Base-by-base conservation (phyloP, 2,329 filamentous ascomycete species). In the Neopestalotiopsis sp. region DNA sequence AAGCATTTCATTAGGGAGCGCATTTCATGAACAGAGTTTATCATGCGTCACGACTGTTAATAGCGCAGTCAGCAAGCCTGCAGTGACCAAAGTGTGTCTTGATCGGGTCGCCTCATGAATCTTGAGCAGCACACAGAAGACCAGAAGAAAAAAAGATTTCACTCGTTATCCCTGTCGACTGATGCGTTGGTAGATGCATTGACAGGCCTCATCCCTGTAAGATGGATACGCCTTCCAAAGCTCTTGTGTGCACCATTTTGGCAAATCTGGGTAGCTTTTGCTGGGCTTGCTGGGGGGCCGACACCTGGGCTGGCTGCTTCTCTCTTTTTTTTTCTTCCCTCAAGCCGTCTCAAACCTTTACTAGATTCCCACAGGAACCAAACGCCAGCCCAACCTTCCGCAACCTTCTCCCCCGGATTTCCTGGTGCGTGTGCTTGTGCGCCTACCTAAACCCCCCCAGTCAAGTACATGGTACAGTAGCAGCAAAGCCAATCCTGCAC, bases 331-430 rank as follows among this genome's bases (percentile, higher is more conserved):
- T 61, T 20, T 13, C 32, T 20, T 40, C 34, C 34, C 59, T 38
- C 59, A 32, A 62, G 59, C 59, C 32, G 59, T 62, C 59, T 62
- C 59, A 62, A 62, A 62, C 59, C 59, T 62, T 62, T 62, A 17
- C 17, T 20, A 17, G 45, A 38, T 38, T 38, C 45, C 59, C 59
- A 34, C 59, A 62, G 59, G 59, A 62, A 62, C 59, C 28, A 30
- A 52, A 52, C 57, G 57, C 61, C 34, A 62, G 38, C 59, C 59
- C 57, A 60, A 60, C 57, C 57, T 60, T 62, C 34, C 34, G 34
- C 45, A 52, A 52, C 45, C 45, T 52, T 40, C 32, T 62, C 38
- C 61, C 61, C 61, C 61, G 61, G 61, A 64, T 64, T 64, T 64
- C 61, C 61, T 7, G 30, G 57, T 24, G 57, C 57, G 9, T 32